Evolutionary conservation across 257 asterid species (phyloP).

Genomic region (Scutellaria galericulata): DNA sequence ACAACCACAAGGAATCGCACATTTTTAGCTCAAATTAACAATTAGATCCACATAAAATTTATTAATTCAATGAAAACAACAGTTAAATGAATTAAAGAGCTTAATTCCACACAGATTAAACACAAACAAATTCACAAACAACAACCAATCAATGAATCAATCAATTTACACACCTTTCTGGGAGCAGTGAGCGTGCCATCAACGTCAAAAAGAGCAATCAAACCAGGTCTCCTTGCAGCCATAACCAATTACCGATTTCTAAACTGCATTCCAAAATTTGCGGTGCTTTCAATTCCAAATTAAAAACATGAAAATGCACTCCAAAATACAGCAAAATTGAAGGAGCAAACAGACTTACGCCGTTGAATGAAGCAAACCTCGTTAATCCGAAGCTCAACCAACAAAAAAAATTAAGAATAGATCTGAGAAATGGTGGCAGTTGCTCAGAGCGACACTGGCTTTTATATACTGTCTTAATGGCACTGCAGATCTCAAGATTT

Average conservation of each 20-base stretch:
- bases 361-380: constrained; percentile 9
- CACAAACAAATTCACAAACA: not conserved
- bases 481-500: constrained; percentile 23
- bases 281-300: not conserved
- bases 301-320: constrained; percentile 15
- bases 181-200: constrained; percentile 99
- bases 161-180: constrained; percentile 57
- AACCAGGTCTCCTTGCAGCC: constrained; percentile 71
- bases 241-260: constrained; percentile 38
- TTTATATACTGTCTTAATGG: not conserved
- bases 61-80: not conserved
- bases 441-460: constrained; percentile 22
- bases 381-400: constrained; percentile 23
- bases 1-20: not conserved
- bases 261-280: constrained; percentile 35
- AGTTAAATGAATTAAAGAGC: not conserved
- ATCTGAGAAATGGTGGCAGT: constrained; percentile 35
- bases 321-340: not conserved
- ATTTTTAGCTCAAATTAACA: constrained; percentile 16
- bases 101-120: not conserved
- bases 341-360: constrained; percentile 27
- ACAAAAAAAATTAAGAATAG: constrained; percentile 21
- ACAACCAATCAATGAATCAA: not conserved
- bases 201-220: constrained; percentile 90
- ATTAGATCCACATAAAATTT: constrained; percentile 20